Percentiles rank a stretch among this genome's conserved stretches.
phyloP scores from a whole-genome alignment of 495 filamentous ascomycete genomes.

The Lasiosphaeria hispida region DNA sequence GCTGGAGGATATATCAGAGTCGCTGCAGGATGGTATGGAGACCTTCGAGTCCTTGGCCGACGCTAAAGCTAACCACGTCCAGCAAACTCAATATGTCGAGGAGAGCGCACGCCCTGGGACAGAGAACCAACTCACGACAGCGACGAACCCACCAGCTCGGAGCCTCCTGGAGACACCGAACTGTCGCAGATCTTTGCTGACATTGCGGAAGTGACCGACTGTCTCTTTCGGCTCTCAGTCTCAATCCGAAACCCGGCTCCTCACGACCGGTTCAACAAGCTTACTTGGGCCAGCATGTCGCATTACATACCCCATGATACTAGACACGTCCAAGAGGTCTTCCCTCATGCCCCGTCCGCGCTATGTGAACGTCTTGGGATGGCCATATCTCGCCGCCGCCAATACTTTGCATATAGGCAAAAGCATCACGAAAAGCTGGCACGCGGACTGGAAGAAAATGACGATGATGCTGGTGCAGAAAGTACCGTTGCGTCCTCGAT shows the following conservation, averaged over 20 bases:
- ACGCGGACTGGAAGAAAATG: constrained; percentile 19
- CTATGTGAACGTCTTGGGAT: constrained; percentile 38
- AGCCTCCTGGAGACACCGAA: constrained; percentile 9
- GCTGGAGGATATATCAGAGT: constrained; percentile 23
- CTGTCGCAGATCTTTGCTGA: constrained; percentile 13
- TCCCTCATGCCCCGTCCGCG: neutral
- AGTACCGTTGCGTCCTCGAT: constrained; percentile 23
- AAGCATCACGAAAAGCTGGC: constrained; percentile 38
- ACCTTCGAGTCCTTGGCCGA: neutral
- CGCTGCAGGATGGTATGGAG: constrained; percentile 10
- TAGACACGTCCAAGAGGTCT: constrained; percentile 3
- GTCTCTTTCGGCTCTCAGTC: constrained; percentile 21
- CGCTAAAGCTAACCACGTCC: neutral
- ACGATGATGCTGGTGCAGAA: neutral
- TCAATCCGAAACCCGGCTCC: constrained; percentile 26
- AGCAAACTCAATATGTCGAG: constrained; percentile 4
- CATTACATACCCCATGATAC: constrained; percentile 15
- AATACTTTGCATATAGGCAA: constrained; percentile 43
- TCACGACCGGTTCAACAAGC: constrained; percentile 24
- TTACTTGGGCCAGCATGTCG: constrained; percentile 12
- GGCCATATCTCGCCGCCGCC: constrained; percentile 40
- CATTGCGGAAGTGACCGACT: constrained; percentile 19
- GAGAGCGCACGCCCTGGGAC: constrained; percentile 1
- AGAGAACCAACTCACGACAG: neutral
- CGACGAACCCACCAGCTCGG: neutral